Evolutionary conservation across 2,329 filamentous ascomycete species (phyloP).

Genomic region (Dryadomyces quercus-mongolicae): DNA sequence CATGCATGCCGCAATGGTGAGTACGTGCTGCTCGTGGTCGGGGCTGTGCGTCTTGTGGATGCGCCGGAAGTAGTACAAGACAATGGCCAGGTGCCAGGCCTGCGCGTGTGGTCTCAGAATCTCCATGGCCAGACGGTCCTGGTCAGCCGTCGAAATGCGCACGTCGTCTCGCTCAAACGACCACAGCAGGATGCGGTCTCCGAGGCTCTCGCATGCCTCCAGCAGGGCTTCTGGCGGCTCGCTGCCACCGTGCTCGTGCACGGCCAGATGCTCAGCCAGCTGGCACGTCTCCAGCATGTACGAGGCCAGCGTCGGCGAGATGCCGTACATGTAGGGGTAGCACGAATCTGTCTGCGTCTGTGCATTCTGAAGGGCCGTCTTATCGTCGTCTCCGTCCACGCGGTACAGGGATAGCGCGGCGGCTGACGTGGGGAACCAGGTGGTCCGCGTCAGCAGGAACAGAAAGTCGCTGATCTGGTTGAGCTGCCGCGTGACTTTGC

Average conservation of each 20-base stretch:
- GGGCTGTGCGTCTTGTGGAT: neutral
- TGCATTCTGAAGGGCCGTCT: no score
- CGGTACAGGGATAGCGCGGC: neutral
- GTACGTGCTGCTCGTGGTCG: neutral
- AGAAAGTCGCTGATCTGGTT: slow-evolving; percentile 7
- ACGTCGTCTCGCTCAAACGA: neutral
- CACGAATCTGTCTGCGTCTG: no score
- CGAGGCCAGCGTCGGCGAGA: slow-evolving; percentile 2
- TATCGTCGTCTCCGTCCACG: neutral
- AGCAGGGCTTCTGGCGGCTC: neutral
- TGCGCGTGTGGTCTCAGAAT: neutral
- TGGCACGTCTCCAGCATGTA: slow-evolving; percentile 7
- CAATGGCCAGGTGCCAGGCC: slow-evolving; percentile 2
- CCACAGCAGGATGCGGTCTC: slow-evolving; percentile 2
- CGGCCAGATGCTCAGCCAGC: slow-evolving; percentile 2
- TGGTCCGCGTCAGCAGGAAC: slow-evolving; percentile 4
- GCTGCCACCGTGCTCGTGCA: neutral
- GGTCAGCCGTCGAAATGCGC: neutral
- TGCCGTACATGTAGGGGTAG: slow-evolving; percentile 7
- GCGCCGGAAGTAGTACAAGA: slow-evolving; percentile 3
- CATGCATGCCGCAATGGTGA: neutral
- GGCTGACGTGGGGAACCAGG: neutral
- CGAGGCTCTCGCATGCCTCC: neutral
- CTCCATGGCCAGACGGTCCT: neutral
- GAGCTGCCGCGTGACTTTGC: slow-evolving; percentile 3